Percentiles rank a stretch among this genome's conserved stretches.
Conservation (phyloP, 179 eudicot species). For the Beta lomatogona region DNA sequence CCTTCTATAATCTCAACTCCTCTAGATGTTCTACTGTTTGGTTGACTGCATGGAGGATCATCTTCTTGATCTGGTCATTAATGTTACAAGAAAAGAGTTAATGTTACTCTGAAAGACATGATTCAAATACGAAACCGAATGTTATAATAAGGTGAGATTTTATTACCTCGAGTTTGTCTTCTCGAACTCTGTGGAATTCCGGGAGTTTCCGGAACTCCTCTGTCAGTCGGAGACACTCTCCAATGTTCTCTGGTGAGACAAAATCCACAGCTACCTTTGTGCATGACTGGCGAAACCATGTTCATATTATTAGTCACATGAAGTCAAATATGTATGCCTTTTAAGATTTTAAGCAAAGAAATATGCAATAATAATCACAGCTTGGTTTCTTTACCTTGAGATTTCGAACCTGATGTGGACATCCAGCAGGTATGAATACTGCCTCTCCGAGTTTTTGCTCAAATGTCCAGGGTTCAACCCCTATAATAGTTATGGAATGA, state of each 20-base stretch:
- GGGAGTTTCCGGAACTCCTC: conserved; percentile 76
- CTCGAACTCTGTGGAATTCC: conserved; percentile 57
- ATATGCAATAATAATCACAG: not conserved
- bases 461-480: conserved; percentile 78
- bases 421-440: conserved; percentile 81
- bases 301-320: not conserved
- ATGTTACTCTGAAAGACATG: not conserved
- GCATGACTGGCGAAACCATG: conserved; percentile 51
- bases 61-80: conserved; percentile 59
- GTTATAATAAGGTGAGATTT: not conserved
- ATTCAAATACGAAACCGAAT: not conserved
- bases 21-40: conserved; percentile 40
- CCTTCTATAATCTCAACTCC: conserved; percentile 19
- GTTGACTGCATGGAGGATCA: conserved; percentile 54
- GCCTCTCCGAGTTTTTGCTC: conserved; percentile 75
- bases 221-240: conserved; percentile 64
- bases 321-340: not conserved
- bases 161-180: conserved; percentile 75
- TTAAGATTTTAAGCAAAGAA: not conserved
- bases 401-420: conserved; percentile 82
- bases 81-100: conserved; percentile 1
- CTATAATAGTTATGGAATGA: conserved; percentile 25
- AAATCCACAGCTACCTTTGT: conserved; percentile 80
- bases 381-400: conserved; percentile 44
- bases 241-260: conserved; percentile 77